Percentiles rank a stretch among this genome's conserved stretches.
Evolutionary conservation across 176 grass and related monocot genomes (phyloP).

Genomic region (Lolium multiflorum): DNA sequence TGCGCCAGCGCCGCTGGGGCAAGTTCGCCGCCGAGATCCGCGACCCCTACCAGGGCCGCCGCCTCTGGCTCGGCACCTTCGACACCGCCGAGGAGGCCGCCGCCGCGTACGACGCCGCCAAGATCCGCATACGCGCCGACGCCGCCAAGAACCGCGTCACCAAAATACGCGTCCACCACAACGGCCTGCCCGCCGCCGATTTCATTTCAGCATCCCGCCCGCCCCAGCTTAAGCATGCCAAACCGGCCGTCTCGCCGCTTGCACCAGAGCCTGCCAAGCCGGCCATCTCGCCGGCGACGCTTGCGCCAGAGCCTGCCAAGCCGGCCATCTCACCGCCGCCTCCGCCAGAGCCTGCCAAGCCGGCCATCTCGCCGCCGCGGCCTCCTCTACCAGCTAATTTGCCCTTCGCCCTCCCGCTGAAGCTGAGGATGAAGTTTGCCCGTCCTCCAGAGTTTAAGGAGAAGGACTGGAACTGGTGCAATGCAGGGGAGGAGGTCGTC

Average conservation of each 20-base stretch:
- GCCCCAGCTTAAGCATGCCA: neutral
- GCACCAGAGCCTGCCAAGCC: conserved; percentile 12
- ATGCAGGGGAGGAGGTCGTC: conserved; percentile 8
- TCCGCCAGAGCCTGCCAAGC: conserved; percentile 8
- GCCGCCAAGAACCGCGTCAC: conserved; percentile 62
- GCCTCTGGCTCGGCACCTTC: conserved; percentile 96
- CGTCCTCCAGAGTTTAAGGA: conserved; percentile 35
- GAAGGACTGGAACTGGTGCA: conserved; percentile 4
- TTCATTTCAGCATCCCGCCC: neutral
- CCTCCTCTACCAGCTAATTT: conserved; percentile 30
- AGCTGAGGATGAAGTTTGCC: conserved; percentile 37
- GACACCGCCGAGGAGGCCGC: conserved; percentile 93
- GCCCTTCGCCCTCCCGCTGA: conserved; percentile 27
- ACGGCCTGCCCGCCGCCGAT: neutral
- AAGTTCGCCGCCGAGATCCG: conserved; percentile 87
- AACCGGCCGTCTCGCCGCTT: neutral
- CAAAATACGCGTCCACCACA: neutral
- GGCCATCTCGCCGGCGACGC: neutral
- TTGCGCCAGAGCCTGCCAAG: conserved; percentile 2
- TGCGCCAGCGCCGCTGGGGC: conserved; percentile 80
- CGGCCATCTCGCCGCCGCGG: conserved; percentile 6
- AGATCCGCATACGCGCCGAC: conserved; percentile 64
- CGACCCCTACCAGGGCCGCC: conserved; percentile 59
- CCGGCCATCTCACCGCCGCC: neutral
- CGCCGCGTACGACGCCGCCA: conserved; percentile 69